Evolutionary conservation across 1,284 basidiomycete species (phyloP).

Genomic region (Ganoderma lingzhi): DNA sequence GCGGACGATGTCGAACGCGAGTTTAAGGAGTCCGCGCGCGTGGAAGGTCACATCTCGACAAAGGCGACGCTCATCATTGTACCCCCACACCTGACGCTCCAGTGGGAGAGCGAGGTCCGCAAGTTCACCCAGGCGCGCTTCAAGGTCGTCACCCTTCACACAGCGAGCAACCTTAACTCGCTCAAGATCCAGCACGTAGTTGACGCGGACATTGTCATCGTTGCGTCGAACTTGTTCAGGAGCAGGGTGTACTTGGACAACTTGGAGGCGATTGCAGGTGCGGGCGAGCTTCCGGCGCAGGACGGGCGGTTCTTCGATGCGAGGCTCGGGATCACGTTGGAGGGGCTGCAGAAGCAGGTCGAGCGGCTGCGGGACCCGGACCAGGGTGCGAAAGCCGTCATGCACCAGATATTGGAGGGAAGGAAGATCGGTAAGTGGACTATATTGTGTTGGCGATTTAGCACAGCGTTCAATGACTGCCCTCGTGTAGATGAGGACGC

Average conservation of each 20-base stretch:
- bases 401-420: constrained; percentile 66
- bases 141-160: constrained; percentile 76
- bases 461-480: constrained; percentile 5
- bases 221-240: constrained; percentile 88
- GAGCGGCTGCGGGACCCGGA: constrained; percentile 62
- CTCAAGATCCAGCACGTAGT: constrained; percentile 81
- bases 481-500: constrained; percentile 52
- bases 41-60: constrained; percentile 75
- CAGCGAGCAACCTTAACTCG: constrained; percentile 76
- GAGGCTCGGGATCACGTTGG: constrained; percentile 72
- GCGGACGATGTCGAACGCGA: constrained; percentile 64
- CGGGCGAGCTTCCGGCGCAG: constrained; percentile 63
- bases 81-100: constrained; percentile 89
- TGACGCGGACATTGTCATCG: constrained; percentile 88
- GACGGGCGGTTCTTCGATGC: constrained; percentile 90
- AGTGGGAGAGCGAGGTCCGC: constrained; percentile 88
- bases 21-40: constrained; percentile 53
- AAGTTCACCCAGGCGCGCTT: constrained; percentile 82
- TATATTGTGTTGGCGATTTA: background rate
- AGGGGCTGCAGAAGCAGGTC: constrained; percentile 69
- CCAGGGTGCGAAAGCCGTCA: constrained; percentile 67
- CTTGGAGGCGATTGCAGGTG: constrained; percentile 74
- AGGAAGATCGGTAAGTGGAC: constrained; percentile 60
- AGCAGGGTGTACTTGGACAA: constrained; percentile 83
- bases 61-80: constrained; percentile 90